Evolutionary conservation across 345 rosid genomes (phyloP), one percentile per base, ranked within the genome.

Genomic region (Pelargonium nanum): DNA sequence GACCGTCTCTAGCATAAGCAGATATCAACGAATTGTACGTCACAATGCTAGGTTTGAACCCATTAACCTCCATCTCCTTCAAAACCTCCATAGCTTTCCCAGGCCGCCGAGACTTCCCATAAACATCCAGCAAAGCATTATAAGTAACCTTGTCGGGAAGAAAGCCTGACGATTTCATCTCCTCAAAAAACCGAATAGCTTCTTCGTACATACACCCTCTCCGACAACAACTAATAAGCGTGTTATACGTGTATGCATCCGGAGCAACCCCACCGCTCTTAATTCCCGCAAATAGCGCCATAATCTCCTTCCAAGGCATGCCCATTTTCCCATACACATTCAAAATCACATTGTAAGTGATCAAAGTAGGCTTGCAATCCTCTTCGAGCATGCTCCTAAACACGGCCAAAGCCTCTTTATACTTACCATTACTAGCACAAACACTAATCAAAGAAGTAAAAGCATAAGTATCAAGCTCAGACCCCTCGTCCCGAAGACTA

Each of bases 321-420:
- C 96, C 99, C 96, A 93, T 87, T 76, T 93, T 87, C 48, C 99
- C 97, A 70, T 81, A 83, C 65, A 85, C 88, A 73, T 93, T 81
- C 75, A 93, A 64, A 54, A 87, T 67, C 57, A 93, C 88, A 68
- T 93, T 93, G 60, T 93, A 89, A 52, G 97, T 89, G 6, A 89
- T 80, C 82, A 93, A 73, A 71, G 89, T 89, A 6, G 96, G 97
- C 48, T 69, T 75, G 54, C 83, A 84, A n/a, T 87, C 91, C 65
- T 81, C 91, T 76, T 89, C 94, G 65, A 83, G 88, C 94, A 93
- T 87, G 72, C 81, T 83, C 78, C 78, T 77, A 64, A 85, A 85
- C 57, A 85, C 80, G 74, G 63, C 67, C 26, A 83, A 74, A 44
- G 99, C 99, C 19, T 89, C 97, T 62, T 86, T 83, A 60, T 89